phyloP scores from a whole-genome alignment of 2,329 filamentous ascomycete species.

The Colletotrichum abscissum region DNA sequence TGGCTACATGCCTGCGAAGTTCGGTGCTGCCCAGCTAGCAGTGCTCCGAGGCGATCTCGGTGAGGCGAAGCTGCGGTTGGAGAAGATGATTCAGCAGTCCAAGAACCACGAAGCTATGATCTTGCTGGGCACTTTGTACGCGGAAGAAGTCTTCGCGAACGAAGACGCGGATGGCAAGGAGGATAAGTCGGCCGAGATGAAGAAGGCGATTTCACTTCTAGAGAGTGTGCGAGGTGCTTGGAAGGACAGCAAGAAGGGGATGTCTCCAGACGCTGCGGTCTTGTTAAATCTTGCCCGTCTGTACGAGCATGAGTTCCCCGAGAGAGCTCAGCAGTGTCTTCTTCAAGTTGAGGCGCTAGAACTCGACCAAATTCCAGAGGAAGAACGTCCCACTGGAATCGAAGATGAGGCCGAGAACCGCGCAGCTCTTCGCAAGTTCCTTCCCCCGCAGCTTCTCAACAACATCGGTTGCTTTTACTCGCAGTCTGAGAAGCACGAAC shows the following conservation, averaged over 20 bases:
- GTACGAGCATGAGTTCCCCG: constrained; percentile 86
- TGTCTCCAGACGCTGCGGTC: constrained; percentile 85
- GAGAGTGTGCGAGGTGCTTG: constrained; percentile 88
- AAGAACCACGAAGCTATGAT: constrained; percentile 91
- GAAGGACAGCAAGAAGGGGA: constrained; percentile 91
- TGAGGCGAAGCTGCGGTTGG: constrained; percentile 91
- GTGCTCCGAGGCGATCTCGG: constrained; percentile 86
- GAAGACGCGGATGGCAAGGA: constrained; percentile 81
- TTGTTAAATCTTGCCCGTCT: constrained; percentile 91
- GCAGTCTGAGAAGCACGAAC: constrained; percentile 83
- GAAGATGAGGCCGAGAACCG: constrained; percentile 69
- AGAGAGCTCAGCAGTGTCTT: constrained; percentile 92
- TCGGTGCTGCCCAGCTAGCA: constrained; percentile 90
- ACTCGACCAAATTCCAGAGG: constrained; percentile 78
- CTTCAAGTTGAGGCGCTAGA: constrained; percentile 94
- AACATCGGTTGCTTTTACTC: constrained; percentile 98
- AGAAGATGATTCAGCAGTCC: constrained; percentile 91
- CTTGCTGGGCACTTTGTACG: constrained; percentile 89
- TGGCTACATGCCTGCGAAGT: constrained; percentile 93
- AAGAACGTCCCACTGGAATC: constrained; percentile 70
- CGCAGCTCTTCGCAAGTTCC: constrained; percentile 75
- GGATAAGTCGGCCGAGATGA: constrained; percentile 85
- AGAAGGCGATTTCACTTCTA: constrained; percentile 86
- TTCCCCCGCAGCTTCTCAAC: constrained; percentile 93
- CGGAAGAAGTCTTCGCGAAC: constrained; percentile 89